Evolutionary conservation across 2,329 filamentous ascomycete species (phyloP).

Genomic region (Scedosporium aurantiacum): DNA sequence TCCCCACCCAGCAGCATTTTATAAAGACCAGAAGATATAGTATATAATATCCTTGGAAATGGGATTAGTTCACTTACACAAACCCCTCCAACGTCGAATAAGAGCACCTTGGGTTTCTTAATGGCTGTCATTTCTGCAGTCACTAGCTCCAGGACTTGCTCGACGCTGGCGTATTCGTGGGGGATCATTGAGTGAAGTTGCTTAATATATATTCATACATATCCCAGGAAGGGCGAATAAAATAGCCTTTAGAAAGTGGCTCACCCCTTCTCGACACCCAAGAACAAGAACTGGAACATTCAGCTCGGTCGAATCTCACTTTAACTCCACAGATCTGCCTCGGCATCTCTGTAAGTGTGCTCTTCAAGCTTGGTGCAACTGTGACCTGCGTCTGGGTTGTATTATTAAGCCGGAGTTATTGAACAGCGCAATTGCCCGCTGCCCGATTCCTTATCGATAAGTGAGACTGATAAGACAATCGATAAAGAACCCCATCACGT

Average conservation of each 20-base stretch:
- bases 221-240: background rate
- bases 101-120: constrained; percentile 56
- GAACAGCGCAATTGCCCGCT: background rate
- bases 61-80: constrained; percentile 57
- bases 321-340: background rate
- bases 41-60: background rate
- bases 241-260: background rate
- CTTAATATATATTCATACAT: background rate
- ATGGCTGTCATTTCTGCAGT: constrained; percentile 26
- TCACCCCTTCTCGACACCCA: too few relatives aligned
- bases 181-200: background rate
- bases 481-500: background rate
- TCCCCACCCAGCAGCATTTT: too few relatives aligned
- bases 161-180: constrained; percentile 12
- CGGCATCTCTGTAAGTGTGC: background rate
- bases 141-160: constrained; percentile 20
- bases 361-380: background rate
- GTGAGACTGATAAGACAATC: too few relatives aligned
- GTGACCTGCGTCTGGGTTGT: background rate
- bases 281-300: too few relatives aligned
- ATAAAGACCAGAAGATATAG: too few relatives aligned
- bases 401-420: background rate
- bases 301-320: background rate
- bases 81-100: constrained; percentile 96
- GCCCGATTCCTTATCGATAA: background rate